Base-by-base conservation (phyloP, 345 rosid species). In the Schrenkiella parvula region DNA sequence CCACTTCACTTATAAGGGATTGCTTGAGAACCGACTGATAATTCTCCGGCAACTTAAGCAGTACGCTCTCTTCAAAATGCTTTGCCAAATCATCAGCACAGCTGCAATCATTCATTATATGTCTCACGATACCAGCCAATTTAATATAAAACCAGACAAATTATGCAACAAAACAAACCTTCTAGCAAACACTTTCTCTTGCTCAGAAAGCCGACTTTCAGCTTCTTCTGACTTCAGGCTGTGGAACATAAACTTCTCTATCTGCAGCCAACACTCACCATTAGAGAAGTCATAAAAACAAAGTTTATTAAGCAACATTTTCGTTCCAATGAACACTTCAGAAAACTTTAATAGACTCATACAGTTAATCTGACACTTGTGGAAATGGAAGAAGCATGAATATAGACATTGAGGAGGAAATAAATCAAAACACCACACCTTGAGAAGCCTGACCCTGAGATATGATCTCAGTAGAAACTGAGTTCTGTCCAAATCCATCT, bases 381-480 rank as follows among this genome's bases (percentile, higher is more conserved):
- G 31, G 15, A 42, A n/a, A 17, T 10, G 11, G 22, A 34, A 25
- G 17, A 21, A 42, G 12, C 12, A 32, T 17, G 17, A 17, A 22
- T 5, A 21, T 2, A 39, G 22, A 41, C 9, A 61, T 1, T 25
- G 38, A n/a, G n/a, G 7, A 59, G 18, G 6, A 1, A 25, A 8
- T 34, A 1, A 31, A 29, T 0, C 13, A 57, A 60, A 10, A 9
- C 32, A 39, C 6, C 7, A 47, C 5, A 91, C 97, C 97, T 91
- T 95, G 66, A 84, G 91, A 13, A 91, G 87, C 61, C 96, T 85
- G 60, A 88, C 82, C 11, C 99, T 86, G 35, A 95, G 91, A 83
- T 91, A 95, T 0, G 98, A 95, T 81, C 99, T 82, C 78, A 91
- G 71, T 60, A 91, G 74, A 80, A 82, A 95, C 78, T 91, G 97